Evolutionary conservation across 768 basidiomycete genomes (phyloP).

Genomic region (Naganishia friedmannii): DNA sequence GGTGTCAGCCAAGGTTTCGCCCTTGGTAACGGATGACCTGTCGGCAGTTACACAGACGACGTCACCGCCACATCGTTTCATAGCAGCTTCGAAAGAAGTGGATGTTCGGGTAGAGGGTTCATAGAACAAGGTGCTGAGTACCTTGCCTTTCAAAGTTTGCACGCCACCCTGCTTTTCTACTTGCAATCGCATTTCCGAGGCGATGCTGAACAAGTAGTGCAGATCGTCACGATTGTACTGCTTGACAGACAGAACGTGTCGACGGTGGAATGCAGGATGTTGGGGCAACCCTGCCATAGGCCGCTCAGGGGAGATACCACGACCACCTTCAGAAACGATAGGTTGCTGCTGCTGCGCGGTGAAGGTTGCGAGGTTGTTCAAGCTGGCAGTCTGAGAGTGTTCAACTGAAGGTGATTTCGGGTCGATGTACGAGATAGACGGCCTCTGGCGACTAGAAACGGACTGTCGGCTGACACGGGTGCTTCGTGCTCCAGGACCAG

Average conservation of each 20-base stretch:
- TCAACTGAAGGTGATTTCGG: conserved; percentile 28
- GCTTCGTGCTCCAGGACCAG: conserved; percentile 39
- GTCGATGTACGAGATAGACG: conserved; percentile 33
- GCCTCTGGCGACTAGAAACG: conserved; percentile 42
- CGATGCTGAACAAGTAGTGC: conserved; percentile 88
- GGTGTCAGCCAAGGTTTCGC: conserved; percentile 88
- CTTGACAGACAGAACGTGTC: conserved; percentile 90
- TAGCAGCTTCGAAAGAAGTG: conserved; percentile 93
- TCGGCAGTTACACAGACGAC: conserved; percentile 81
- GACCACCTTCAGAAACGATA: conserved; percentile 48
- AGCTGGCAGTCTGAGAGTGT: conserved; percentile 33
- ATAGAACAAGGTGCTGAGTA: conserved; percentile 89
- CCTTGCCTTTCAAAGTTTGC: conserved; percentile 84
- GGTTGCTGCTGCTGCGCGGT: conserved; percentile 28
- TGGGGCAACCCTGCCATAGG: conserved; percentile 59
- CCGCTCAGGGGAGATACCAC: conserved; percentile 39
- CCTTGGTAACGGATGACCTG: conserved; percentile 84
- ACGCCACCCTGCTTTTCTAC: conserved; percentile 86
- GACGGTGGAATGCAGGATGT: conserved; percentile 85
- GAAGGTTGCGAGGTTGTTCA: conserved; percentile 41
- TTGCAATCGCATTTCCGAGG: conserved; percentile 93
- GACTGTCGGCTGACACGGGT: conserved; percentile 50
- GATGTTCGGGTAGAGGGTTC: conserved; percentile 96
- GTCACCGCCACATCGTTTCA: conserved; percentile 96
- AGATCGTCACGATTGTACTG: conserved; percentile 86